Evolutionary conservation across 2,329 filamentous ascomycete species (phyloP).

Genomic region (Venturia nashicola): DNA sequence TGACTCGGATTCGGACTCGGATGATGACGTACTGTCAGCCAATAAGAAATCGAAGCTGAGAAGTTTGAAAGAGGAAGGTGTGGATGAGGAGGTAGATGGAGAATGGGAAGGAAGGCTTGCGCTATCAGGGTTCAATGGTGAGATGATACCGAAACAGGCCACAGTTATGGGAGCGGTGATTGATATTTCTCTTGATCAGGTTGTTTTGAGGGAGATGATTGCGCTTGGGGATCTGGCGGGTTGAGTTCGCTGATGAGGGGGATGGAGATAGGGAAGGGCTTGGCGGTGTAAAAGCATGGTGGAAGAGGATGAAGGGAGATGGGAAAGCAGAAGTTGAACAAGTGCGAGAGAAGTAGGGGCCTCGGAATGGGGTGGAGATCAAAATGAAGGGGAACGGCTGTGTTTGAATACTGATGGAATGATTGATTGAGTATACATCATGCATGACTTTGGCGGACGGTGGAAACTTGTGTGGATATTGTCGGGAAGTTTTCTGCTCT

Average conservation of each 20-base stretch:
- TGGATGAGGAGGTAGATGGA: conserved; percentile 14
- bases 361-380: background rate
- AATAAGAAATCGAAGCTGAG: conserved; percentile 18
- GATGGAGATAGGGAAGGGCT: background rate
- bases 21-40: background rate
- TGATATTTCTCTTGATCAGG: conserved; percentile 29
- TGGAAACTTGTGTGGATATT: background rate
- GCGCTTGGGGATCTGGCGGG: conserved; percentile 22
- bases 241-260: background rate
- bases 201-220: conserved; percentile 30
- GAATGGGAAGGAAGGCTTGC: conserved; percentile 19
- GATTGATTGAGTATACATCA: background rate
- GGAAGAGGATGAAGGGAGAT: background rate
- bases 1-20: background rate
- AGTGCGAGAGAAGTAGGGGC: no score
- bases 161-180: conserved; percentile 34
- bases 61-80: conserved; percentile 20
- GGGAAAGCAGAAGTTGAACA: background rate
- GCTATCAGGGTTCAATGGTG: conserved; percentile 11
- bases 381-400: background rate
- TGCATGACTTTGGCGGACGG: background rate
- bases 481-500: background rate
- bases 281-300: no score
- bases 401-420: background rate
- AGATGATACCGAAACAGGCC: conserved; percentile 33